phyloP scores from a whole-genome alignment of 345 rosid species.

The Aurinia saxatilis region DNA sequence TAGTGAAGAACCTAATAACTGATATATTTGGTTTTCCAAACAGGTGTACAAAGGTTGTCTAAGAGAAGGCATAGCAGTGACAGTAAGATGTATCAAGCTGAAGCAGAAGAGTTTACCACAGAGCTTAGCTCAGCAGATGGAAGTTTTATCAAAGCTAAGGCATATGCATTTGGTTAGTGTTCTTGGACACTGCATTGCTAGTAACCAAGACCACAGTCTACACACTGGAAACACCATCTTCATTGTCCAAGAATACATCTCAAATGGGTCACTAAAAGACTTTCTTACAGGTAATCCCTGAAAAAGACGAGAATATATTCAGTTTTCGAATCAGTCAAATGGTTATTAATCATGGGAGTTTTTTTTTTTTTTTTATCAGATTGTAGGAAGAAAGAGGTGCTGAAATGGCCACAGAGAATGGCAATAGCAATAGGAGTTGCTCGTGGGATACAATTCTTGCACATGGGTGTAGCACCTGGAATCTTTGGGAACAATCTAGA shows the following conservation, averaged over 20 bases:
- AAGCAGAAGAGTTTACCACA: slow-evolving; percentile 65
- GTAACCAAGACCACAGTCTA: slow-evolving; percentile 64
- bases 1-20: background rate
- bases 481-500: slow-evolving; percentile 70
- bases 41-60: slow-evolving; percentile 76
- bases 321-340: background rate
- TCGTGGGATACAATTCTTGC: slow-evolving; percentile 89
- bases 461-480: slow-evolving; percentile 77
- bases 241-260: slow-evolving; percentile 60
- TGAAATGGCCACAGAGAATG: slow-evolving; percentile 94
- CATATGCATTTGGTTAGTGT: slow-evolving; percentile 76
- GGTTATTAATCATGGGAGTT: background rate
- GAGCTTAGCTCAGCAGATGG: slow-evolving; percentile 61
- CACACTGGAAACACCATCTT: slow-evolving; percentile 43
- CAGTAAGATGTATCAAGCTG: slow-evolving; percentile 60
- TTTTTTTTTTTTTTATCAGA: slow-evolving; percentile 35
- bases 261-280: slow-evolving; percentile 59
- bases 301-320: background rate
- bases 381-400: slow-evolving; percentile 61
- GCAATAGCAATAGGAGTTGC: slow-evolving; percentile 72
- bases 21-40: background rate
- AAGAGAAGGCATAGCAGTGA: slow-evolving; percentile 54
- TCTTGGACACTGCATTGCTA: slow-evolving; percentile 77
- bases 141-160: slow-evolving; percentile 73
- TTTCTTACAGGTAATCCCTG: slow-evolving; percentile 54